These are phyloP conservation scores for Coemansia sp. DNA, from an alignment of 192 early-diverging fungal species.

Conservation along the genomic window DNA sequence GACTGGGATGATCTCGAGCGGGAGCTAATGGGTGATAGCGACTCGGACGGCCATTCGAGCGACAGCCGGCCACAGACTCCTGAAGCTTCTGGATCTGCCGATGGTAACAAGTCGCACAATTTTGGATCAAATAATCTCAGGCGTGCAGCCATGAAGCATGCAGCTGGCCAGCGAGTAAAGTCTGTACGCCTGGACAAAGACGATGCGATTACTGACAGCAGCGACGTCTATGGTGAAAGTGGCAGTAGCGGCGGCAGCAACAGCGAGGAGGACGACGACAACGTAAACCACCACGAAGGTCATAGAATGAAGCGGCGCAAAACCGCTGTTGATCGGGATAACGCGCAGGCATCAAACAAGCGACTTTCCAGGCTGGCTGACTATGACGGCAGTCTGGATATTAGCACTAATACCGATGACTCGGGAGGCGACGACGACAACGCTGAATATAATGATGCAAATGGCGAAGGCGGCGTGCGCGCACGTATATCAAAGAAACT, in stretches of 20 bases:
- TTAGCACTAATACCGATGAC: too few species aligned
- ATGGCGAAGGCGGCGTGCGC: too few species aligned
- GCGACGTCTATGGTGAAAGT: conserved; percentile 6
- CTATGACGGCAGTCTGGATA: too few species aligned
- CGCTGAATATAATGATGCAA: too few species aligned
- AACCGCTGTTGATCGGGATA: too few species aligned
- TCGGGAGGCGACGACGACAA: too few species aligned
- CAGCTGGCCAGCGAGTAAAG: conserved; percentile 18
- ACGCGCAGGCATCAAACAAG: too few species aligned
- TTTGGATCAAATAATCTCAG: conserved; percentile 12
- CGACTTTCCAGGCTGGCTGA: too few species aligned
- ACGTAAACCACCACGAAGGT: too few species aligned
- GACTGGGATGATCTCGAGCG: conserved; percentile 59
- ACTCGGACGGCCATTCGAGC: conserved; percentile 31
- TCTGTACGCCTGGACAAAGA: background rate
- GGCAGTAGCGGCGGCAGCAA: background rate
- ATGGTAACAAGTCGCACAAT: conserved; percentile 9
- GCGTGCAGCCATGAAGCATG: conserved; percentile 27
- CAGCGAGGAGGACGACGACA: too few species aligned
- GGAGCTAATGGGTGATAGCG: conserved; percentile 48
- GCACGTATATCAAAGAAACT: too few species aligned
- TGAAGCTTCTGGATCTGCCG: background rate
- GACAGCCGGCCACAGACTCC: conserved; percentile 8
- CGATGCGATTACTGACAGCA: conserved; percentile 20
- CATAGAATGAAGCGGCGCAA: too few species aligned